Evolutionary conservation across 345 rosid genomes (phyloP), one percentile per base, ranked within the genome.

Genomic region (Cardamine resedifolia): DNA sequence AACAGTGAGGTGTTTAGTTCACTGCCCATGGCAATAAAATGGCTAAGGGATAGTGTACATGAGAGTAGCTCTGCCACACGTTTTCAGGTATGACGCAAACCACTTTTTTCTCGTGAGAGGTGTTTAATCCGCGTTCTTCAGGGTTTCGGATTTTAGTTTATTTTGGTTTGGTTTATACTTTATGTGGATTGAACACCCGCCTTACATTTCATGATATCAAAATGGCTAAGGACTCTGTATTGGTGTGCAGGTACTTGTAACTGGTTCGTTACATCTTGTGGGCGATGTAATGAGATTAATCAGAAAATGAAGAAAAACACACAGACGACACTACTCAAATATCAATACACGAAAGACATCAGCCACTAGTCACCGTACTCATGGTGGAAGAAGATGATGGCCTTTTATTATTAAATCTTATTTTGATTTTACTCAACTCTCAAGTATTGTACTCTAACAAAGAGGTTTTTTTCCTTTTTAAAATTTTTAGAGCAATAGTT

Each of bases 241-340:
- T 68, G 49, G 50, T 61, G 57, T 36, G 79, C 78, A 89, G 98
- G 97, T 96, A 50, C 96, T 96, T 21, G 96, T 92, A 39, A 78
- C 97, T 2, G 97, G 98, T 26, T 96, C 99, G 2, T 80, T 96
- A 63, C 96, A 92, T 70, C 97, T 95, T 4, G 87, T 95, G 67
- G 99, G 99, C 4, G 99, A 96, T 69, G 91, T 85, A 20, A 70
- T 96, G 82, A 85, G 82, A 81, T 81, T 87, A 67, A 63, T 95
- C 73, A 95, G 86, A 85, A 88, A 83, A 72, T 78, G 70, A 78
- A 48, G 24, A 23, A 21, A 16, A 48, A n/a, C n/a, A 24, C 64
- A 33, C 31, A 47, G 11, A 39, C 30, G 12, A 41, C 44, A 18
- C 6, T 7, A 26, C 39, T 43, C 7, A 52, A 52, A 43, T 30